Conservation (phyloP, 2,329 filamentous ascomycete genomes). For the Curvularia verruculosa region DNA sequence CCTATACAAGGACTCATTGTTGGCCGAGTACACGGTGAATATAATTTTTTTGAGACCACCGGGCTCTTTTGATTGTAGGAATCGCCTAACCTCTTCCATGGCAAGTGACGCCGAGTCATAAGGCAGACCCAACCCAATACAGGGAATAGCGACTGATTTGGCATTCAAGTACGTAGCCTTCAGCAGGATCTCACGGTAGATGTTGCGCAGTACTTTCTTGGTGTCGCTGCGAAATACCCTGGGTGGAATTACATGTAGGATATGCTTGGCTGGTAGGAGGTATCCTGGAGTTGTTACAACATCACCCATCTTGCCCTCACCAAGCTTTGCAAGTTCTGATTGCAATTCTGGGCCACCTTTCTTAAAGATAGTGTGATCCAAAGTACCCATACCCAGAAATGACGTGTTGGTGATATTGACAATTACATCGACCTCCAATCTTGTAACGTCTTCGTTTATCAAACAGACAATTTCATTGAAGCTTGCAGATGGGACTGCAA, state of each 20-base stretch:
- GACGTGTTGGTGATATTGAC: slow-evolving; percentile 40
- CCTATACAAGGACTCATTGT: slow-evolving; percentile 42
- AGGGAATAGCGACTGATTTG: slow-evolving; percentile 41
- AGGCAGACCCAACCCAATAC: slow-evolving; percentile 41
- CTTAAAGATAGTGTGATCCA: slow-evolving; percentile 40
- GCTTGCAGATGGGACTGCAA: slow-evolving; percentile 25
- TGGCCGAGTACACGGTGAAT: slow-evolving; percentile 38
- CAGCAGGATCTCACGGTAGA: slow-evolving; percentile 38
- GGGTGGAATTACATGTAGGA: slow-evolving; percentile 41
- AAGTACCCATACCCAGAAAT: slow-evolving; percentile 38
- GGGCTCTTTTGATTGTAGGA: slow-evolving; percentile 32
- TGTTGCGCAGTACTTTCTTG: slow-evolving; percentile 33
- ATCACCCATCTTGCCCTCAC: slow-evolving; percentile 34
- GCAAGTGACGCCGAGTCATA: slow-evolving; percentile 39
- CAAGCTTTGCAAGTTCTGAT: slow-evolving; percentile 31
- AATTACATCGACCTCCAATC: slow-evolving; percentile 40
- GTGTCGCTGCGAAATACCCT: slow-evolving; percentile 29
- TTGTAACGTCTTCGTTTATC: slow-evolving; percentile 43
- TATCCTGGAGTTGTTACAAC: slow-evolving; percentile 37
- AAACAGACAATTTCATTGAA: slow-evolving; percentile 41
- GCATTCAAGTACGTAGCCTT: slow-evolving; percentile 33
- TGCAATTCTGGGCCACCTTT: slow-evolving; percentile 36
- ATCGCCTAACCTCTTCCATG: slow-evolving; percentile 43
- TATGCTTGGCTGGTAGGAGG: slow-evolving; percentile 36
- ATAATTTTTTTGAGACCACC: slow-evolving; percentile 39